Conservation (phyloP, 2,329 filamentous ascomycete species). For the Rachicladosporium sp. region DNA sequence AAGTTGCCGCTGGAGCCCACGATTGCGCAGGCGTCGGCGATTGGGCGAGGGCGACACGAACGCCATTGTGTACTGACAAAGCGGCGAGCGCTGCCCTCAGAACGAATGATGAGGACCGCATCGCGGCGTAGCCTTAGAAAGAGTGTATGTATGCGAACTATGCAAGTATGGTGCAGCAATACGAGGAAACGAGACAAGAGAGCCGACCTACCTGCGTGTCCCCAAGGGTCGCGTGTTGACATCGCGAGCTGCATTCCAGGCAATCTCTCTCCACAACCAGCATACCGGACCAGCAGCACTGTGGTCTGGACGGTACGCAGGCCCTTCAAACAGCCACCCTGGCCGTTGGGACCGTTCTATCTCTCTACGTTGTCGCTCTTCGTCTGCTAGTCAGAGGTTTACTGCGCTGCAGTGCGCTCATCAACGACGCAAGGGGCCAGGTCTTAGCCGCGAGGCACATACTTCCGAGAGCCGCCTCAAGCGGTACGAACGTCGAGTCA, state of each 20-base stretch:
- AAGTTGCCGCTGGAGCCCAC: conserved; percentile 6
- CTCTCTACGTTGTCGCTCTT: too few relatives aligned
- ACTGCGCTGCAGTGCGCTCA: too few relatives aligned
- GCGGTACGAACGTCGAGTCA: too few relatives aligned
- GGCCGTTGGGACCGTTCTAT: too few relatives aligned
- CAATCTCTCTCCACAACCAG: conserved; percentile 2
- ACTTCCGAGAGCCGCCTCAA: too few relatives aligned
- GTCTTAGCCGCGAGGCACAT: too few relatives aligned
- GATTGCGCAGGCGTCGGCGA: conserved; percentile 8
- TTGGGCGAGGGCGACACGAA: conserved; percentile 1
- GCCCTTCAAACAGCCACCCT: too few relatives aligned
- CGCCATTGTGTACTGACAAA: not conserved
- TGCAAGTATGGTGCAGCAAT: not conserved
- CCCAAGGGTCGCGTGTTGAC: conserved; percentile 4
- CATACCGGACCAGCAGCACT: too few relatives aligned
- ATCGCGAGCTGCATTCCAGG: conserved; percentile 18
- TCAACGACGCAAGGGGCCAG: too few relatives aligned
- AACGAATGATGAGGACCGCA: conserved; percentile 5
- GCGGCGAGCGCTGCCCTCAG: conserved; percentile 4
- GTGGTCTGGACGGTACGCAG: too few relatives aligned
- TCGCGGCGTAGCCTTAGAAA: conserved; percentile 3
- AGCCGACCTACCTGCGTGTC: conserved; percentile 2
- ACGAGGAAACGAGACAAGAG: conserved; percentile 2
- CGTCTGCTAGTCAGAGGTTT: too few relatives aligned
- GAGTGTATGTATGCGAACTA: conserved; percentile 3